Base-by-base conservation (phyloP, 108 stramenopile genomes). In the Cyclotella atomus region DNA sequence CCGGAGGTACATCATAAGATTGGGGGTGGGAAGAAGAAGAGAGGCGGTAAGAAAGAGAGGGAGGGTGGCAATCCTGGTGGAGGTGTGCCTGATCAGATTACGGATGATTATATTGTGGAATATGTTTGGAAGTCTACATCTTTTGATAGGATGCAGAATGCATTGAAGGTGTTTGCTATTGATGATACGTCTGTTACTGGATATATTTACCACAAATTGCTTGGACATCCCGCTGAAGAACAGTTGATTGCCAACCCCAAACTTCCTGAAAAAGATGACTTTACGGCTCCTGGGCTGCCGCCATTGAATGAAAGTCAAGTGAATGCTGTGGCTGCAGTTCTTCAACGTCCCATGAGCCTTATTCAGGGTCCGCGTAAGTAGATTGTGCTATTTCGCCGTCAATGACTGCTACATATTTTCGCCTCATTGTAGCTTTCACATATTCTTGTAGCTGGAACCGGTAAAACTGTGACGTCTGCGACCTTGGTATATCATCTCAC, bases 71-170 rank as follows among this genome's bases (percentile, higher is more conserved):
- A 49, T 38, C 72, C 54, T n/a, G 33, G 38, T 25, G 49, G 56
- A 32, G 61, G 54, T 60, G 82, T 95, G 33, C 96, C 96, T 14
- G 87, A 93, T 53, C 83, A 90, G 34, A 87, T 98, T 75, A 79
- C 88, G 3, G 95, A 96, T 72, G 96, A 96, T 60, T 99, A 89
- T 71, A 68, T 88, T 65, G 91, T 98, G n/a, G 95, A 97, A 59
- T 97, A 97, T 70, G 94, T 99, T 68, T 99, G 99, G 99, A 98
- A 98, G 83, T 78, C 83, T 20, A 96, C 95, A 14, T 94, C 93
- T 23, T 99, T 94, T 71, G 99, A 98, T 74, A 83, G 99, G n/a
- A 98, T 98, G 98, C 98, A 98, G 73, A 94, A 88, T 68, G 97
- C 99, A 24, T 82, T 99, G 28, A 98, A 98, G 71, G 95, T 94